These are phyloP conservation scores for Marsdenia floribunda DNA, from an alignment of 257 asterid species.

Conservation along the genomic window DNA sequence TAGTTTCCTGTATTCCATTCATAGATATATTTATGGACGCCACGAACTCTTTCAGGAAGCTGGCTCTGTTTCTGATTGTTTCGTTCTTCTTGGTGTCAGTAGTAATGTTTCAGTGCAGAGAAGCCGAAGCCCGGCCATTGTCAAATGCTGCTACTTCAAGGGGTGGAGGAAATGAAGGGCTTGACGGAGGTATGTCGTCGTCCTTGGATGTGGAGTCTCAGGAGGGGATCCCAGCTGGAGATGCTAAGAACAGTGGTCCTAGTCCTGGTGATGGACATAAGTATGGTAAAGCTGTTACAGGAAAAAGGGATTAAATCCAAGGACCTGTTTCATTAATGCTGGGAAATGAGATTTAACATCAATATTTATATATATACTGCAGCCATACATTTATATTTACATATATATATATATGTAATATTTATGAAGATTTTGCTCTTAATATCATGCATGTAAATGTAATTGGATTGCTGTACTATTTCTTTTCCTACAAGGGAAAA, in stretches of 20 bases:
- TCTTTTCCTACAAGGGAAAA: neutral
- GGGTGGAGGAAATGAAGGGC: neutral
- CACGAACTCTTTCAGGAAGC: neutral
- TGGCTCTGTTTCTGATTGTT: neutral
- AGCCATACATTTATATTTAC: too few relatives aligned
- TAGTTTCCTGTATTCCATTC: neutral
- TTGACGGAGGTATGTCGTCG: neutral
- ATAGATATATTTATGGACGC: neutral
- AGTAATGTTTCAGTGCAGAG: neutral
- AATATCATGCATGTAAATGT: neutral
- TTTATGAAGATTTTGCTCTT: neutral
- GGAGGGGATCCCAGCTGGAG: neutral
- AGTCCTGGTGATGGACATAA: constrained; percentile 38
- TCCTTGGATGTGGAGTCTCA: neutral
- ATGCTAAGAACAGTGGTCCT: neutral
- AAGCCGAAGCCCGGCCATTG: neutral
- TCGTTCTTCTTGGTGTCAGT: neutral
- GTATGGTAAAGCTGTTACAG: neutral
- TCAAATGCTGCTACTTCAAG: neutral
- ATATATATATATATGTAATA: neutral
- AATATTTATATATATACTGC: too few relatives aligned
- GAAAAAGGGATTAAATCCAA: neutral
- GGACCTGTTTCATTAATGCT: neutral
- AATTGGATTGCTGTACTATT: neutral
- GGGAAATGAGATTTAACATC: neutral